Evolutionary conservation across 306 rosid species (phyloP), one percentile per base, ranked within the genome.

Genomic region (Castanea sativa): DNA sequence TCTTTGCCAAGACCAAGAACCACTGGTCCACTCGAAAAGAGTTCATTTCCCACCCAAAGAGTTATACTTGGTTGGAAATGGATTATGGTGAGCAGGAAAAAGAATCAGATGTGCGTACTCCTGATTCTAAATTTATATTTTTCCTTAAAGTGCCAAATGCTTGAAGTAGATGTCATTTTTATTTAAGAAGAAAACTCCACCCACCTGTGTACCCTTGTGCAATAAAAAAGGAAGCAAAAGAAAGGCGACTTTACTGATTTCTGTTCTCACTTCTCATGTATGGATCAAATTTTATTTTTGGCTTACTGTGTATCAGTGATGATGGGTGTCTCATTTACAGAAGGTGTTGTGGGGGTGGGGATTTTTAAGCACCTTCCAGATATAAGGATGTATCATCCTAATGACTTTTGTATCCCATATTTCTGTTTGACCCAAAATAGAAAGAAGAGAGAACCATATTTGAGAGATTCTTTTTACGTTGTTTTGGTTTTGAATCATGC

Each of bases 21-120:
- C 53, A 72, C 21, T 95, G 99, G 99, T 87, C 88, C 10, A 5
- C 79, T 78, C 84, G 99, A 81, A 88, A 77, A 20, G 76, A 43
- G 14, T 91, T 95, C 63, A 59, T 88, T 80, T 84, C 71, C 85
- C 58, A 89, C 81, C 93, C 94, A 16, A 89, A 83, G 81, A 45
- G 86, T 80, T 91, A 95, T 83, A 86, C 86, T 55, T 93, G 94
- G 99, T 80, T 95, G 83, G 97, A 95, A 83, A 93, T 95, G 97
- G 99, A 95, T 81, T 93, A 93, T 78, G 61, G 85, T 12, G 88
- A 87, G 84, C 85, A 86, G 71, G 92, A 85, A 57, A 63, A 76
- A 63, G 89, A 90, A 74, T 73, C 83, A 71, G 63, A 77, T 9
- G 99, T 95, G 82, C 93, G 99, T 90, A 80, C 41, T 79, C 32